These are phyloP conservation scores for Ophiocordyceps unilateralis DNA, from an alignment of 2,329 filamentous ascomycete species.

Conservation along the genomic window DNA sequence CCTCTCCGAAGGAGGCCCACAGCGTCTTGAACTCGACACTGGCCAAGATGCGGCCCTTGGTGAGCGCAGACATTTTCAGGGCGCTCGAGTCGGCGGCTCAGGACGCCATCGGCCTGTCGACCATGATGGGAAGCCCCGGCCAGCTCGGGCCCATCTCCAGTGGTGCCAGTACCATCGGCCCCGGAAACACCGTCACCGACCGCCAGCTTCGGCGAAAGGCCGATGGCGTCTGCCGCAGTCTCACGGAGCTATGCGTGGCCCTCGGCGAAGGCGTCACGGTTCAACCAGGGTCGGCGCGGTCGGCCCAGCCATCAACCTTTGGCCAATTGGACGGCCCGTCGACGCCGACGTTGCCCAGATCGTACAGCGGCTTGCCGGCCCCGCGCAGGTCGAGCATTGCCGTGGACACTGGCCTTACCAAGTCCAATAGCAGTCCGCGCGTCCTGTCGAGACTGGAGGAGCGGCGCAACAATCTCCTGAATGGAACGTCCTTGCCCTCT, in stretches of 20 bases:
- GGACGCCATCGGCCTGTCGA: constrained; percentile 65
- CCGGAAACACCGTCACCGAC: constrained; percentile 44
- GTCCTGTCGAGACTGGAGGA: constrained; percentile 35
- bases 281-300: constrained; percentile 3
- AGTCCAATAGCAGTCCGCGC: constrained; percentile 25
- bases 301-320: constrained; percentile 2
- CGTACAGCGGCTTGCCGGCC: constrained; percentile 16
- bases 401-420: constrained; percentile 21
- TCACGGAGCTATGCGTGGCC: constrained; percentile 84
- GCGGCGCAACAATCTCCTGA: constrained; percentile 28
- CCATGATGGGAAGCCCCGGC: constrained; percentile 58
- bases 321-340: constrained; percentile 13
- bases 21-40: constrained; percentile 69
- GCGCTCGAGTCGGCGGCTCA: constrained; percentile 65
- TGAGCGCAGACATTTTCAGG: constrained; percentile 56
- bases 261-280: constrained; percentile 42
- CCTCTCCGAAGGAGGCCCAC: constrained; percentile 41
- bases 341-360: constrained; percentile 29
- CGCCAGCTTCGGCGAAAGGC: constrained; percentile 78
- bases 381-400: constrained; percentile 24
- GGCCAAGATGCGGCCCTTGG: constrained; percentile 53
- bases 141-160: constrained; percentile 53
- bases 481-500: constrained; percentile 25
- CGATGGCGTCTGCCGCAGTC: constrained; percentile 77
- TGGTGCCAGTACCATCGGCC: constrained; percentile 44